Base-by-base conservation (phyloP, 176 grass and related monocot species). In the Cenchrus purpureus region DNA sequence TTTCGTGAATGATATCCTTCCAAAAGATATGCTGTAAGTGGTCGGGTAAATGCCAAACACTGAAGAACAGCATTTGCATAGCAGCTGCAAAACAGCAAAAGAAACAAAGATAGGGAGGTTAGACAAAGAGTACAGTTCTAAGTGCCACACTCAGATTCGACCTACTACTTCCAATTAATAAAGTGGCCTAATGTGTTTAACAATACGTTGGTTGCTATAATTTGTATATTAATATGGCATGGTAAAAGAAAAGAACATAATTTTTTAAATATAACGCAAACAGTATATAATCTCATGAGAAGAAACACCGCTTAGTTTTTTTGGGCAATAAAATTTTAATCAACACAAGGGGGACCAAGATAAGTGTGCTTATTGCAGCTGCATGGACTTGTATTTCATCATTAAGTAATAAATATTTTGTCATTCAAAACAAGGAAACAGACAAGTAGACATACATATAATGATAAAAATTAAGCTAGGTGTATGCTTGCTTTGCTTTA, bases 51-150 rank as follows among this genome's bases (percentile, higher is more conserved):
- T 71, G 83, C 73, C 85, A 98, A 89, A 67, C 96, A 98, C 76
- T 98, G 96, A 85, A 98, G 85, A 68, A 98, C 89, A 74, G 71
- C 89, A 92, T 95, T 98, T 78, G 96, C 96, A 50, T 98, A 98
- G 55, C 96, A 98, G 76, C 96, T 98, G 91, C 57, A 88, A 66
- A 81, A 83, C 96, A 95, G 91, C 57, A 88, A 66, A 81, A 83
- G 59, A 85, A 91, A 85, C 12, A 66, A 84, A 44, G 73, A 71
- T 51, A 87, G 20, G 71, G 83, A 84, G 32, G 65, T 78, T 77
- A 79, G 53, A n/a, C 2, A 84, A 80, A 88, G 22, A 57, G 59
- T 78, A 87, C 32, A 77, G 44, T 63, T 62, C 15, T 79, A 63
- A 66, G 44, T 37, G 17, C 31, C 37, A 86, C 25, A 77, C 44